Evolutionary conservation across 805 yeast species (phyloP), one percentile per base, ranked within the genome.

Genomic region (Lachancea mirantina): DNA sequence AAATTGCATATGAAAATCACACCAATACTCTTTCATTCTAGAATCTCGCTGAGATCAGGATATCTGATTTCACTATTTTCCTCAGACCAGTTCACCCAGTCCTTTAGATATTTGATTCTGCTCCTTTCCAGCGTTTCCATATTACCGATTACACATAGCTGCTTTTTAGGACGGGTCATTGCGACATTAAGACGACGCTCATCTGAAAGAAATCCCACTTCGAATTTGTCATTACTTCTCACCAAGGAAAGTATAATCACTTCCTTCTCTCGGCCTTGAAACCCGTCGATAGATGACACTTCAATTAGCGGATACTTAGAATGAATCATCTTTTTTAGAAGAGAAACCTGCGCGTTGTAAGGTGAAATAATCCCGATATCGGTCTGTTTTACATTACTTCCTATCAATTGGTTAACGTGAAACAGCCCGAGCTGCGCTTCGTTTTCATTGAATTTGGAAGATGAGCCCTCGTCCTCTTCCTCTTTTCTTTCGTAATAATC

Each of bases 251-350:
- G 60, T 1, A 89, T 68, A 5, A 89, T 85, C 0, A 77, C 79
- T 46, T 88, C 94, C 55, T 89, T 92, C 51, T 89, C 98, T 40
- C 96, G 65, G 1, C 98, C 98, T 62, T 89, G 98, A 49, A 89
- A 92, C 1, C 96, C 96, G 60, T 89, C 98, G 4, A 89, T 89
- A 0, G 96, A 84, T 4, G 94, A 75, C 0, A 88, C 72, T 50
- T 89, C 97, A 5, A 89, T 61, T 8, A 26, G 17, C 1, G 70
- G 66, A 30, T 59, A 61, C 13, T 41, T 32, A 4, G 52, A 53
- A 19, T 64, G 61, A 2, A 81, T 41, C 8, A 64, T 34, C 25
- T 59, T 64, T 41, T 76, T 75, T 19, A 89, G 44, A 9, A 71
- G 49, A 0, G 78, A 55, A 1, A 87, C 94, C 51, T 89, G 98